Evolutionary conservation across 495 filamentous ascomycete species (phyloP), one percentile per base, ranked within the genome.

Genomic region (Sphaerosporella brunnea): DNA sequence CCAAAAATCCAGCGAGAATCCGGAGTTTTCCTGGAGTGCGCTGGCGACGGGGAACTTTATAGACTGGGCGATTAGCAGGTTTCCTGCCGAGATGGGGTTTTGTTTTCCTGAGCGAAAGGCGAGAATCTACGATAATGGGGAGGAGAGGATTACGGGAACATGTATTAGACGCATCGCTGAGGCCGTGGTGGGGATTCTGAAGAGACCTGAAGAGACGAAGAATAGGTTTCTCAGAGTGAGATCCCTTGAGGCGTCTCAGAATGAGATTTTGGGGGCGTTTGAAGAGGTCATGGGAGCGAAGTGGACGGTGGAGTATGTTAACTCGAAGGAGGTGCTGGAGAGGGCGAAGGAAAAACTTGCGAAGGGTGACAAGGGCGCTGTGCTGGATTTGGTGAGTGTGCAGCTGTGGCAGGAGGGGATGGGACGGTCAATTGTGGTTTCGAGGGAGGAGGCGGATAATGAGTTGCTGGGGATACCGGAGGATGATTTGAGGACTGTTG

Each of bases 81-180:
- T 51, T 78, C 9, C 23, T 1, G 56, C 55, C 0, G 60, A 64
- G 20, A 35, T 69, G 0, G 53, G 53, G 3, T 55, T 73, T 23
- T 63, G 73, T 35, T 49, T 70, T 9, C 52, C 59, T 8, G 63
- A 65, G 0, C 69, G 69, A 39, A 69, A 58, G 1, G 64, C 64
- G 0, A 61, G 49, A 0, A 52, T 79, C 11, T 66, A 66, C 45
- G 73, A 80, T 54, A 71, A 71, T 1, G 76, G 76, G 4, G 62
- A 72, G 43, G 61, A 63, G 18, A 59, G 60, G 10, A 68, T 70
- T 38, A 71, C 69, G 21, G 53, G 63, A 3, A 72, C 71, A 1
- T 70, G 64, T 18, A 59, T 74, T 4, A 23, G 60, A 0, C 65
- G 66, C 15, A 56, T 78, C 23, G 73, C 69, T 13, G 61, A 61